Conservation (phyloP, 1,284 basidiomycete genomes). For the Ganoderma lingzhi region DNA sequence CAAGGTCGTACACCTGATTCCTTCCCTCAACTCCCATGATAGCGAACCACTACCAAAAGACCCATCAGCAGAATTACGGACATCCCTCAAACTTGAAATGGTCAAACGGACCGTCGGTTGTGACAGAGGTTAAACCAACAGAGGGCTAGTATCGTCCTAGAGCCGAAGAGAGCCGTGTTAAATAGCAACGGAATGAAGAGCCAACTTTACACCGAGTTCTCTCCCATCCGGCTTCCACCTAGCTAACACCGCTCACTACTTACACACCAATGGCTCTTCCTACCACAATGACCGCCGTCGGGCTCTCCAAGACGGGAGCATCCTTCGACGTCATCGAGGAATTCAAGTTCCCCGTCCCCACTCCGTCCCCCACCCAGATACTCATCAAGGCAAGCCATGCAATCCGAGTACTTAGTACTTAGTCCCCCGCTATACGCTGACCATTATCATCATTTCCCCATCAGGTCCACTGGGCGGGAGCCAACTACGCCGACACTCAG, state of each 20-base stretch:
- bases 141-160: too few relatives aligned
- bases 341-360: neutral
- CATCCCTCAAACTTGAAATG: too few relatives aligned
- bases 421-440: neutral
- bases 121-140: neutral
- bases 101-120: neutral
- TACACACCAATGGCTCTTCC: neutral
- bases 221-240: neutral
- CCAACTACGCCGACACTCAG: neutral
- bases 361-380: neutral
- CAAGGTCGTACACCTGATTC: neutral
- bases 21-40: neutral
- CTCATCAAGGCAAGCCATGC: conserved; percentile 1
- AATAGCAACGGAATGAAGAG: neutral
- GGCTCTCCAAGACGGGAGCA: conserved; percentile 1
- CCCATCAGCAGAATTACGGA: too few relatives aligned
- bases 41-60: neutral
- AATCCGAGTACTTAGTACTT: too few relatives aligned
- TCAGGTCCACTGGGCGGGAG: conserved; percentile 1
- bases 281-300: neutral
- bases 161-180: neutral
- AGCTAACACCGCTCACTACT: too few relatives aligned
- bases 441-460: too few relatives aligned
- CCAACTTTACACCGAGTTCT: neutral
- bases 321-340: conserved; percentile 2